Percentiles rank a stretch among this genome's conserved stretches.
These are phyloP conservation scores for Cladophialophora psammophila DNA, from an alignment of 2,329 filamentous ascomycete species.

Conservation along the genomic window DNA sequence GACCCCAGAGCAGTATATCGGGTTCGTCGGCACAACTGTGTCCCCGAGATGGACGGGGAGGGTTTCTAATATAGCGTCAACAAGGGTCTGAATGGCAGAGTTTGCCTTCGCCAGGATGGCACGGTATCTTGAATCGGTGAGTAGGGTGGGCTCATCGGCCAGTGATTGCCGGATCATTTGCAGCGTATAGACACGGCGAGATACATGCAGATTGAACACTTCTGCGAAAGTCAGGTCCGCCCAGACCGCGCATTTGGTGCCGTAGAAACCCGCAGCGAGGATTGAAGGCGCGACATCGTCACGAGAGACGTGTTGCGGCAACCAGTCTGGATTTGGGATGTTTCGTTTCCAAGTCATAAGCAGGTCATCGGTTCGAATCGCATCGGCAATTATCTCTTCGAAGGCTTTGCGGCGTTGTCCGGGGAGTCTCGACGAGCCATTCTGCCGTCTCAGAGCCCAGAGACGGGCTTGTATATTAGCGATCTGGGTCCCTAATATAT, in stretches of 20 bases:
- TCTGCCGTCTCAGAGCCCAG: slow-evolving; percentile 22
- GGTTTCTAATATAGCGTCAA: slow-evolving; percentile 36
- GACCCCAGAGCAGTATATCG: slow-evolving; percentile 31
- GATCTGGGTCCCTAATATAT: slow-evolving; percentile 28
- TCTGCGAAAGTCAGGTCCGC: slow-evolving; percentile 29
- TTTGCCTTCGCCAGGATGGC: slow-evolving; percentile 28
- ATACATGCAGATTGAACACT: slow-evolving; percentile 28
- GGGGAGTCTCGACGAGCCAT: no score
- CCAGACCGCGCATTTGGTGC: slow-evolving; percentile 37
- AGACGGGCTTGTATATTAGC: slow-evolving; percentile 31
- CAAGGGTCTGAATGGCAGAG: slow-evolving; percentile 34
- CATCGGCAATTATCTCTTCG: slow-evolving; percentile 32
- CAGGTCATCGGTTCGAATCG: slow-evolving; percentile 31
- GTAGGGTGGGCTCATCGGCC: slow-evolving; percentile 26
- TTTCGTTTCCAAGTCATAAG: slow-evolving; percentile 35
- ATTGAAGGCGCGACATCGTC: slow-evolving; percentile 36
- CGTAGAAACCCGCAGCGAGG: slow-evolving; percentile 38
- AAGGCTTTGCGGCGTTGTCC: slow-evolving; percentile 12
- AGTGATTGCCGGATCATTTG: slow-evolving; percentile 38
- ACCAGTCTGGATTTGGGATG: slow-evolving; percentile 29
- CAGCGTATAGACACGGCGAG: slow-evolving; percentile 34
- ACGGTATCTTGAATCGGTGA: slow-evolving; percentile 12
- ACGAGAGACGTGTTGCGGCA: slow-evolving; percentile 32
- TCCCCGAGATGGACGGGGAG: slow-evolving; percentile 40
- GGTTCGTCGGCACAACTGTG: slow-evolving; percentile 34